Evolutionary conservation across 176 grass and related monocot genomes (phyloP), one percentile per base, ranked within the genome.

Genomic region (Zizania latifolia): DNA sequence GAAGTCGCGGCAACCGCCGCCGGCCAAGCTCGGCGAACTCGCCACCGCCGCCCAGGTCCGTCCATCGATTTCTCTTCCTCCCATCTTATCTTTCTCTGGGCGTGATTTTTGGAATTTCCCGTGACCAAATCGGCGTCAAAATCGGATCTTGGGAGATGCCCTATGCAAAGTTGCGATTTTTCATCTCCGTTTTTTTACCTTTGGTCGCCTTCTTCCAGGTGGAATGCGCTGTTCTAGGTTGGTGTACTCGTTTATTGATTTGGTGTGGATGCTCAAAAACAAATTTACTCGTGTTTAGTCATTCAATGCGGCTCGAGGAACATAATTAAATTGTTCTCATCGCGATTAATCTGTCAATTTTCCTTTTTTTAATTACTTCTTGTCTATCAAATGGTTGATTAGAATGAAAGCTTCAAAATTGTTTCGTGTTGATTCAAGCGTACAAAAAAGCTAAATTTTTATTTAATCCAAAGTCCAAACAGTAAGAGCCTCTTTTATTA

Each of bases 11-110:
- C 69, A 58, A 3, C 69, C 62, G 39, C 66, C 79, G 44, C 78
- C 85, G 10, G 77, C 89, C 19, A 88, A 92, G 84, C 81, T 88
- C 74, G 93, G 92, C 84, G 93, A 96, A 78, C 89, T 96, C 37
- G 69, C 87, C 53, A 66, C 74, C 64, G 93, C 89, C 46, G 59
- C 84, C 13, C 63, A 92, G 84, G 93, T 89, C 24, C 29, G 22
- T 21, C 21, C 19, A 5, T 45, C 21, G 19, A 53, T 53, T 50
- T 26, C 5, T 5, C 64, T 58, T 61, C 48, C 41, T 55, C 17
- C 1, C 15, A 61, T 10, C 1, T 3, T 12, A 11, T 36, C 3
- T 9, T 14, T 79, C 40, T 38, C 15, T 24, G n/a, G n/a, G 39
- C 29, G 48, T 30, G 22, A 38, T 41, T 43, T 30, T 2, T 64